Base-by-base conservation (phyloP, 306 rosid species). In the Quercus agrifolia region DNA sequence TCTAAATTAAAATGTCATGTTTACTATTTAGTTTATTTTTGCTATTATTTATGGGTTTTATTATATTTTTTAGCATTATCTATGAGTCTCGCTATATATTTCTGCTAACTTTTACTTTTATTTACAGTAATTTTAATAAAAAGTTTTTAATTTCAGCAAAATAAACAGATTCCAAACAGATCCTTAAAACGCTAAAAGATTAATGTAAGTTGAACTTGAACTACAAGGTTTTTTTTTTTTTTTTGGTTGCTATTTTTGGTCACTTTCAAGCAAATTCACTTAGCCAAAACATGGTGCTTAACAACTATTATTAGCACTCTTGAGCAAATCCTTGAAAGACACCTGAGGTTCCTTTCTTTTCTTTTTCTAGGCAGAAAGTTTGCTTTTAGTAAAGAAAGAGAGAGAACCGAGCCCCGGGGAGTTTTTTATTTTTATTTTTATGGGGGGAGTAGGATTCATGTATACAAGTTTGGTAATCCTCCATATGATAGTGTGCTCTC, bases 391-490 rank as follows among this genome's bases (percentile, higher is more conserved):
- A 10, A 0, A 58, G 25, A 59, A 12, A 12, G 54, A 12, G 14
- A 49, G 17, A 49, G 5, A 49, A 49, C 17, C 54, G 54, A 49
- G 17, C 5, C 54, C 5, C 1, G 5, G 17, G 12, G 54, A 49
- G 17, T 49, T 49, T 49, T 49, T 49, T 9, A 23, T 49, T 59
- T 3, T 20, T 9, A n/a, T 30, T 66, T 38, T 19, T 11, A 9
- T 6, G 56, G 54, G 68, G 51, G 38, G 67, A 41, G 19, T 18
- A 10, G 11, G 20, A 4, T 11, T 12, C 6, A 31, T 11, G 13
- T 6, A 25, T 10, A 13, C 19, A 5, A 68, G 84, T 69, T 81
- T 21, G 80, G 77, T 70, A 70, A 70, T 75, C 64, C 58, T 75
- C 72, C 84, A 66, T 2, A 27, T 13, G 30, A 63, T 51, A 14